Conservation (phyloP, 768 basidiomycete species). For the Phaffia australis region DNA sequence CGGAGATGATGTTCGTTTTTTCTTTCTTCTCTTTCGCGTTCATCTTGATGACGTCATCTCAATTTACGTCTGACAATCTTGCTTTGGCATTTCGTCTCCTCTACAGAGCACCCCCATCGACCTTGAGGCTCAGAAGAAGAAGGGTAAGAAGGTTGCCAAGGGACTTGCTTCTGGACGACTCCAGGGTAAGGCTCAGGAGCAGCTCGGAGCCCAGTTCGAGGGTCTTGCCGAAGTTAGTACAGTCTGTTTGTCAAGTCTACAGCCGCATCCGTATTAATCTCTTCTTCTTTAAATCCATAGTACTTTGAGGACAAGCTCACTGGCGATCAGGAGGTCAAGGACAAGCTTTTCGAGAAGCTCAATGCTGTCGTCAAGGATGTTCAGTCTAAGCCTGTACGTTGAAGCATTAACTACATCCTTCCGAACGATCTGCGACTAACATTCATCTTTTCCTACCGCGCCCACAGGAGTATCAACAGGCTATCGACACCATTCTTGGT, state of each 20-base stretch:
- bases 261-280: slow-evolving; percentile 23
- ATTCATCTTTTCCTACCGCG: neutral
- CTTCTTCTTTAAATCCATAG: slow-evolving; percentile 1
- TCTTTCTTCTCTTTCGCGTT: slow-evolving; percentile 11
- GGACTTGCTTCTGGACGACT: slow-evolving; percentile 35
- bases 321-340: slow-evolving; percentile 38
- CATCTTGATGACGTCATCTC: slow-evolving; percentile 24
- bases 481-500: slow-evolving; percentile 37
- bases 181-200: slow-evolving; percentile 36
- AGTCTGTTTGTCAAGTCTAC: neutral
- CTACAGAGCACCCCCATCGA: slow-evolving; percentile 36
- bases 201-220: slow-evolving; percentile 32
- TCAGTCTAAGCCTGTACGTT: slow-evolving; percentile 11
- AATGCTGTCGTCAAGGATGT: slow-evolving; percentile 28
- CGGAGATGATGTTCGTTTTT: slow-evolving; percentile 7
- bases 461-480: slow-evolving; percentile 36
- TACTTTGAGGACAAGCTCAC: slow-evolving; percentile 40
- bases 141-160: slow-evolving; percentile 36
- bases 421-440: neutral
- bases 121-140: slow-evolving; percentile 32
- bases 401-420: neutral
- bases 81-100: slow-evolving; percentile 25
- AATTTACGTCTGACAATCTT: slow-evolving; percentile 30
- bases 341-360: slow-evolving; percentile 37
- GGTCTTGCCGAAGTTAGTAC: slow-evolving; percentile 27